Conservation (phyloP, 2,329 filamentous ascomycete genomes). For the Helotiales sp. region DNA sequence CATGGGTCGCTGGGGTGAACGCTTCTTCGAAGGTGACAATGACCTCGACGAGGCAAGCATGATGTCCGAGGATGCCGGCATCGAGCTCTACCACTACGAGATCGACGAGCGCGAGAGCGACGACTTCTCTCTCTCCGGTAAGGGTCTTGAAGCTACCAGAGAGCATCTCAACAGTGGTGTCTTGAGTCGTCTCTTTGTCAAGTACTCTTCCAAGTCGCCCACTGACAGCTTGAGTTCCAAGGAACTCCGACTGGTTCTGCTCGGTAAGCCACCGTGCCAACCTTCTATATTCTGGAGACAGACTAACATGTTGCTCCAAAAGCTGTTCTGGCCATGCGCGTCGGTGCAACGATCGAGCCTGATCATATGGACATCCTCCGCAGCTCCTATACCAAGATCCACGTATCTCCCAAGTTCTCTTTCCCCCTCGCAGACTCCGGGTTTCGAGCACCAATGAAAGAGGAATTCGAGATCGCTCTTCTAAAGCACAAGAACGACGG, state of each 20-base stretch:
- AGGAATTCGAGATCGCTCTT: slow-evolving; percentile 19
- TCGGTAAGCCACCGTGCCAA: background rate
- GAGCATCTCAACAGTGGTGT: slow-evolving; percentile 19
- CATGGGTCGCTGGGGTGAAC: slow-evolving; percentile 21
- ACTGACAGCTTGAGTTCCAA: background rate
- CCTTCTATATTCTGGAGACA: background rate
- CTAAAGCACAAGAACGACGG: slow-evolving; percentile 23
- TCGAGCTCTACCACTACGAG: slow-evolving; percentile 19
- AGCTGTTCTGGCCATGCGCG: slow-evolving; percentile 21
- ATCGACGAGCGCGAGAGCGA: slow-evolving; percentile 2
- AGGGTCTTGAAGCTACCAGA: slow-evolving; percentile 23
- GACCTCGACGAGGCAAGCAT: slow-evolving; percentile 16
- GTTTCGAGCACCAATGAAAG: slow-evolving; percentile 18
- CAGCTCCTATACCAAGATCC: slow-evolving; percentile 9
- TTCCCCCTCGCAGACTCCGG: background rate
- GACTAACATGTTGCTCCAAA: background rate
- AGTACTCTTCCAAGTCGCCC: slow-evolving; percentile 2
- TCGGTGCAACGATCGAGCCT: slow-evolving; percentile 18
- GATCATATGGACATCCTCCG: slow-evolving; percentile 12
- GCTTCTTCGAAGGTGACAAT: slow-evolving; percentile 15
- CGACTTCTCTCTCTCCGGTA: slow-evolving; percentile 1
- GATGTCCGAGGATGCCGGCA: slow-evolving; percentile 22
- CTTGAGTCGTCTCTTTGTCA: slow-evolving; percentile 13
- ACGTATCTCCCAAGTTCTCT: slow-evolving; percentile 22
- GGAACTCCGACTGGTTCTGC: slow-evolving; percentile 14